phyloP scores from a whole-genome alignment of 2,329 filamentous ascomycete species.

The Cladophialophora psammophila region DNA sequence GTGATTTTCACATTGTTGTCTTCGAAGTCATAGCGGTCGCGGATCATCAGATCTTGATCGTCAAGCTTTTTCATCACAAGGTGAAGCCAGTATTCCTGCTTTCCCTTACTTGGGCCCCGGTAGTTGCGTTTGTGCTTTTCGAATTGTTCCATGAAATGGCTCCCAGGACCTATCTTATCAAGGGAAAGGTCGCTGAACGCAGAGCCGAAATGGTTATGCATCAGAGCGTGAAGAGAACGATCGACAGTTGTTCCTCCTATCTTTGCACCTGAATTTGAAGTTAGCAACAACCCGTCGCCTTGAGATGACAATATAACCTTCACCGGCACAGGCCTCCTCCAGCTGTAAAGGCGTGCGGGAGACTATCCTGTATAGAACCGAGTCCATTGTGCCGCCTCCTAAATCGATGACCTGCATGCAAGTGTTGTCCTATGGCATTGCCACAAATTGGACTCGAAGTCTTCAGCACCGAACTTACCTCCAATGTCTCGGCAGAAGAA shows the following conservation, averaged over 20 bases:
- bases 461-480: not conserved
- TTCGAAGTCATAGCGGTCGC: slow-evolving; percentile 6
- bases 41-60: not conserved
- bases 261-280: slow-evolving; percentile 42
- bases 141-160: slow-evolving; percentile 47
- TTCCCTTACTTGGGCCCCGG: slow-evolving; percentile 20
- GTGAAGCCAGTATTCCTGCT: not conserved
- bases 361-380: slow-evolving; percentile 16
- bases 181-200: slow-evolving; percentile 42
- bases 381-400: slow-evolving; percentile 40
- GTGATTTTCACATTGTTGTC: slow-evolving; percentile 7
- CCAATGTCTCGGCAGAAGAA: not conserved
- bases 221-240: slow-evolving; percentile 44
- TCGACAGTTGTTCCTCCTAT: slow-evolving; percentile 48
- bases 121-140: slow-evolving; percentile 46
- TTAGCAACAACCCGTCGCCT: not conserved
- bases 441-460: not conserved
- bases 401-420: slow-evolving; percentile 34
- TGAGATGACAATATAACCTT: slow-evolving; percentile 6
- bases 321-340: slow-evolving; percentile 23
- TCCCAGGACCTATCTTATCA: slow-evolving; percentile 43
- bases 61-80: slow-evolving; percentile 1
- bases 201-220: slow-evolving; percentile 43
- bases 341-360: slow-evolving; percentile 21
- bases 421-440: slow-evolving; percentile 1